Evolutionary conservation across 2,329 filamentous ascomycete genomes (phyloP), one percentile per base, ranked within the genome.

Genomic region (Exophiala calicioides): DNA sequence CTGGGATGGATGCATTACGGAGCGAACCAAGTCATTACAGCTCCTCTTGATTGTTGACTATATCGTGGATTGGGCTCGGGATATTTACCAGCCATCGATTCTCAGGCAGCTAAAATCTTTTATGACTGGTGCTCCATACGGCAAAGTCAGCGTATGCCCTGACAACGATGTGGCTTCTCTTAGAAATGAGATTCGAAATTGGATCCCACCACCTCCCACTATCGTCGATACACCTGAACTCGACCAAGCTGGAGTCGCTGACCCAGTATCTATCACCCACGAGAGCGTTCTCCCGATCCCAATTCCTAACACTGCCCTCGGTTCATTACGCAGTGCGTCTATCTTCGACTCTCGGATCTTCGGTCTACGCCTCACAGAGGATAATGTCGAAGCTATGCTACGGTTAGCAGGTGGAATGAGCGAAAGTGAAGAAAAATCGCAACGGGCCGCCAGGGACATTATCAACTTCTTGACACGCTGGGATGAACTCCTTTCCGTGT

Each of bases 41-140:
- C n/a, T 38, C 3, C 35, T 38, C 10, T 13, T 38, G 8, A 38
- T 38, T 8, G 1, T 38, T 16, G 35, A 38, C 13, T 38, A 38
- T 13, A 26, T 38, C 9, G 24, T 38, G 13, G 35, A 38, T 3
- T 38, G 35, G 35, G 35, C 35, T 10, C 35, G 35, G n/a, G 35
- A 38, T 38, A 16, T 38, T 12, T 38, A 38, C 5, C 19, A 23
- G 8, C 34, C 8, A 21, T 18, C 34, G 8, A 13, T 12, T 37
- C 13, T 37, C 5, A 9, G 9, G 34, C 5, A 5, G 8, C 21
- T 12, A 18, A 18, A 37, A 27, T 27, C 24, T 27, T 7, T 12
- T 27, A 12, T 12, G 7, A 27, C 7, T 27, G 24, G 24, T 12
- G 24, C 12, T 7, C 7, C 24, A 27, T 27, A 27, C 24, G 24